Conservation (phyloP, 208 protist species). For the Angomonas desouzai region DNA sequence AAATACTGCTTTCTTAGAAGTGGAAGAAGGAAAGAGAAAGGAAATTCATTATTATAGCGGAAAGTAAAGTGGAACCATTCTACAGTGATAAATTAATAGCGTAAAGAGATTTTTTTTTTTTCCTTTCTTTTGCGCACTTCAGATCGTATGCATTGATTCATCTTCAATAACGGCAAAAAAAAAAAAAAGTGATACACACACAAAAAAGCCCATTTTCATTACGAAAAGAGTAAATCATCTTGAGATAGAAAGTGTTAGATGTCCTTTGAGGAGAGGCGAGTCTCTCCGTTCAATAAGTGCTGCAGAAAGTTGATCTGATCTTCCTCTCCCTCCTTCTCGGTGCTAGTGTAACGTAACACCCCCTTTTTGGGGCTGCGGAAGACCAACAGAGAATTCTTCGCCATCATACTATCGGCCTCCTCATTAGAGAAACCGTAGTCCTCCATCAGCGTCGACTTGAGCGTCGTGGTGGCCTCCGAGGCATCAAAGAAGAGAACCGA, state of each 20-base stretch:
- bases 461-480: not conserved
- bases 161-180: not conserved
- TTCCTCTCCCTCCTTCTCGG: slow-evolving; percentile 17
- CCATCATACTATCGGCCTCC: not conserved
- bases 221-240: not conserved
- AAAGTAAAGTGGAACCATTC: too few relatives aligned
- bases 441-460: slow-evolving; percentile 9
- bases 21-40: too few relatives aligned
- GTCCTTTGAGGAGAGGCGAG: slow-evolving; percentile 12
- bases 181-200: not conserved
- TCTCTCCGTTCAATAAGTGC: slow-evolving; percentile 25
- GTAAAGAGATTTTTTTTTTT: too few relatives aligned
- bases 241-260: not conserved
- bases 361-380: slow-evolving; percentile 28
- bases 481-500: slow-evolving; percentile 72
- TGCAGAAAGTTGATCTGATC: slow-evolving; percentile 23
- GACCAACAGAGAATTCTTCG: slow-evolving; percentile 17
- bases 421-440: slow-evolving; percentile 12
- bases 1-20: too few relatives aligned
- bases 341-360: slow-evolving; percentile 19
- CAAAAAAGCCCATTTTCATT: slow-evolving; percentile 9
- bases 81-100: too few relatives aligned
- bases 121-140: too few relatives aligned
- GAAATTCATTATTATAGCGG: too few relatives aligned
- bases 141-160: too few relatives aligned